These are phyloP conservation scores for Arachnopeziza araneosa DNA, from an alignment of 2,329 filamentous ascomycete species.

Conservation along the genomic window DNA sequence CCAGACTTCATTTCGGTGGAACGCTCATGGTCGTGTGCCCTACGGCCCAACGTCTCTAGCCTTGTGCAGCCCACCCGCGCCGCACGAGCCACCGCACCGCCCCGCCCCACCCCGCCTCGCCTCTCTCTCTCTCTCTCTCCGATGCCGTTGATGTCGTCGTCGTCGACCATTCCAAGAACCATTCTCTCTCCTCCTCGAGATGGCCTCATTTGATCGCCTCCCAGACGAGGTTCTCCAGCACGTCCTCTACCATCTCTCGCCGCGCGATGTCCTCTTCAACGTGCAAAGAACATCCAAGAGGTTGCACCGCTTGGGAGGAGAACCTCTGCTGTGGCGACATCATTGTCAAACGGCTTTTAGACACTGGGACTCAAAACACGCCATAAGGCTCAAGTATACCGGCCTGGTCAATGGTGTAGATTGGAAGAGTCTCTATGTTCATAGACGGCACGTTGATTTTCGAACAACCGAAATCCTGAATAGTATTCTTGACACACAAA, in stretches of 20 bases:
- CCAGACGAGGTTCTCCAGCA: constrained; percentile 83
- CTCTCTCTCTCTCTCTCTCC: no score
- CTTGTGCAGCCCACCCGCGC: no score
- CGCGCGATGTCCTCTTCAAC: constrained; percentile 44
- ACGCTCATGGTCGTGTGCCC: no score
- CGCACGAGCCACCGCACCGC: no score
- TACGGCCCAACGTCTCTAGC: no score
- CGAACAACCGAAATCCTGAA: constrained; percentile 53
- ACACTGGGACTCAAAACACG: constrained; percentile 68
- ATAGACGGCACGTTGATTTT: constrained; percentile 48
- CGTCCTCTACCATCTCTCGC: constrained; percentile 61
- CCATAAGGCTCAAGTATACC: constrained; percentile 50
- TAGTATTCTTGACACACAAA: constrained; percentile 64
- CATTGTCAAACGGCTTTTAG: constrained; percentile 65
- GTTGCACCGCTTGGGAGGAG: constrained; percentile 60
- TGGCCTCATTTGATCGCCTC: constrained; percentile 10
- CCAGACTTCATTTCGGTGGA: no score
- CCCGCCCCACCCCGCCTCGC: no score
- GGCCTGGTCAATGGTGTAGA: constrained; percentile 50
- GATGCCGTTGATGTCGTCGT: neutral
- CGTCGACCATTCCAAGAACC: neutral
- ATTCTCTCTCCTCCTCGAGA: neutral
- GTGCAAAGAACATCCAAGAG: constrained; percentile 54
- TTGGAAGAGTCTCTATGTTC: constrained; percentile 68
- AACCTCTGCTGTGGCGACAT: constrained; percentile 72